phyloP scores from a whole-genome alignment of 805 yeast species.

The Candida sphagnicola region DNA sequence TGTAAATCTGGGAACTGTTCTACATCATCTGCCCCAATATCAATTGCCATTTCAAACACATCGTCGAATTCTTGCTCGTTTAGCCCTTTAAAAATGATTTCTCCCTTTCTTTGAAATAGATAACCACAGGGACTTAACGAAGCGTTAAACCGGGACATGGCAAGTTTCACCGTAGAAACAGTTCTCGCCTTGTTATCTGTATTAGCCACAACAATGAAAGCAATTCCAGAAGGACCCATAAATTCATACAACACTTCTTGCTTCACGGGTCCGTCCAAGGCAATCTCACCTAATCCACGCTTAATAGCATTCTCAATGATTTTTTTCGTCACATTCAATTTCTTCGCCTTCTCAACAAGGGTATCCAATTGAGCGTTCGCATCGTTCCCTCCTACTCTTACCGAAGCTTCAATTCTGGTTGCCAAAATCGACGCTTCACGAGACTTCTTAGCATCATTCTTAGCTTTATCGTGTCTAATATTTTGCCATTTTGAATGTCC shows the following conservation, averaged over 20 bases:
- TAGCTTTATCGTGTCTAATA: conserved; percentile 90
- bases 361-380: conserved; percentile 60
- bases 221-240: conserved; percentile 88
- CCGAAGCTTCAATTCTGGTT: conserved; percentile 69
- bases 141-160: conserved; percentile 67
- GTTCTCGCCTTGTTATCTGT: conserved; percentile 89
- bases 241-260: conserved; percentile 78
- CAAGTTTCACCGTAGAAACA: conserved; percentile 67
- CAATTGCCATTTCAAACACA: conserved; percentile 71
- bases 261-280: conserved; percentile 41
- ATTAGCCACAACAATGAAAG: conserved; percentile 77
- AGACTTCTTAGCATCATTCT: conserved; percentile 78
- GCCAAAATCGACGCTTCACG: conserved; percentile 68
- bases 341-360: conserved; percentile 73
- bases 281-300: conserved; percentile 71
- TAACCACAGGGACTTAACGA: conserved; percentile 73
- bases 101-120: conserved; percentile 77
- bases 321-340: conserved; percentile 73
- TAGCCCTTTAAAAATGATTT: conserved; percentile 49
- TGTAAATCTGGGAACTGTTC: conserved; percentile 46
- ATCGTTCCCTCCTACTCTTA: conserved; percentile 68
- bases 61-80: conserved; percentile 50
- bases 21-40: conserved; percentile 76
- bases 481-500: conserved; percentile 98
- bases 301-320: conserved; percentile 85